phyloP scores from a whole-genome alignment of 306 rosid species.

The Castanea crenata region DNA sequence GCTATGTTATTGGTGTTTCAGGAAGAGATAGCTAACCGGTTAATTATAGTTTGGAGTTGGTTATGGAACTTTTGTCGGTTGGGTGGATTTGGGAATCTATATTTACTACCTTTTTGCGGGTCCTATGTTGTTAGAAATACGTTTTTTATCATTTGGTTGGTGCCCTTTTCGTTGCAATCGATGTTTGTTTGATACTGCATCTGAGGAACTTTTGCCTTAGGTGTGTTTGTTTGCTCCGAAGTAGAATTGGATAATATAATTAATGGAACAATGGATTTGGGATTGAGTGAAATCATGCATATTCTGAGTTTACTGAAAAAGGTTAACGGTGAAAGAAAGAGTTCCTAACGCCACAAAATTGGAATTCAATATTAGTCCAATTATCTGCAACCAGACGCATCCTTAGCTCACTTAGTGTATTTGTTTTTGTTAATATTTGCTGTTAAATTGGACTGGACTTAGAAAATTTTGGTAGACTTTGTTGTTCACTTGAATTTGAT shows the following conservation, averaged over 20 bases:
- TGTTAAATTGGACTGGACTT: constrained; percentile 10
- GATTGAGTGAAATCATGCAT: neutral
- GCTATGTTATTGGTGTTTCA: neutral
- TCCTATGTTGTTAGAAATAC: constrained; percentile 3
- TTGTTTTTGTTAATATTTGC: neutral
- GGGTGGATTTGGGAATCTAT: constrained; percentile 17
- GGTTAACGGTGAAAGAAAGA: constrained; percentile 14
- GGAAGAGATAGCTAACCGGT: neutral
- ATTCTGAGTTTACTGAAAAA: constrained; percentile 17
- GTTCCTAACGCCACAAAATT: constrained; percentile 22
- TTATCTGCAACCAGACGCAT: constrained; percentile 31
- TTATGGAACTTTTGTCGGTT: neutral
- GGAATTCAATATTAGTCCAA: constrained; percentile 24
- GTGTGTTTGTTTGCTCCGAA: constrained; percentile 27
- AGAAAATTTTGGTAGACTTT: neutral
- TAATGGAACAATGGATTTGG: constrained; percentile 16
- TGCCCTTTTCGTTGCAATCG: constrained; percentile 21
- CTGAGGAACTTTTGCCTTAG: constrained; percentile 24
- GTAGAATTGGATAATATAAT: constrained; percentile 16
- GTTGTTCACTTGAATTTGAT: neutral
- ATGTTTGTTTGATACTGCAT: constrained; percentile 11
- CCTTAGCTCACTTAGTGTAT: constrained; percentile 12
- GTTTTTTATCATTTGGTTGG: constrained; percentile 6
- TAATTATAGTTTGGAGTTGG: constrained; percentile 22
- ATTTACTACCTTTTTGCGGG: constrained; percentile 14